phyloP scores from a whole-genome alignment of 2,329 filamentous ascomycete species.

The Apiospora aurea region DNA sequence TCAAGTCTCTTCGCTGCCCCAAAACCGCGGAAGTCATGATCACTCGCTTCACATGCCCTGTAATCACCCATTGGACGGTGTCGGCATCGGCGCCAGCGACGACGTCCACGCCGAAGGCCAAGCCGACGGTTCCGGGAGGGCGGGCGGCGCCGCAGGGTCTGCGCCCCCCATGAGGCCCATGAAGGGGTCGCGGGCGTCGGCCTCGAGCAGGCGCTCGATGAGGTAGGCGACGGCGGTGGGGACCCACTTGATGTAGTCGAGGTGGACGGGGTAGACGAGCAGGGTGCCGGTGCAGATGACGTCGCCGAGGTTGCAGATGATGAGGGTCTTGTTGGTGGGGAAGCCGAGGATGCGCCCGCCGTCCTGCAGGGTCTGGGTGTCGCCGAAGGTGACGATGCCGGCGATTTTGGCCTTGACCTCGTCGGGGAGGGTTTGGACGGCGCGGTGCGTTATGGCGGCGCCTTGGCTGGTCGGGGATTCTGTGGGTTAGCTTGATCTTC shows the following conservation, averaged over 20 bases:
- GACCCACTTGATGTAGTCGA: conserved; percentile 46
- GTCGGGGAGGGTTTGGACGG: conserved; percentile 41
- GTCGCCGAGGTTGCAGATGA: conserved; percentile 51
- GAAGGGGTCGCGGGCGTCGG: conserved; percentile 31
- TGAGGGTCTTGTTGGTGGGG: conserved; percentile 45
- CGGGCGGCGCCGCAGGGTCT: neutral
- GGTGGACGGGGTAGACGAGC: conserved; percentile 44
- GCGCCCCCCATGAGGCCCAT: neutral
- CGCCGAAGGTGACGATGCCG: conserved; percentile 48
- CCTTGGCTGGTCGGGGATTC: conserved; percentile 41
- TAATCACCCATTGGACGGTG: conserved; percentile 1
- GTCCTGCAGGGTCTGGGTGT: conserved; percentile 46
- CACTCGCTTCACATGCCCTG: neutral
- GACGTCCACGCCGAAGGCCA: neutral
- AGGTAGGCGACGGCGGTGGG: conserved; percentile 43
- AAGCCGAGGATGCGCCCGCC: conserved; percentile 45
- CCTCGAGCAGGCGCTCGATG: conserved; percentile 30
- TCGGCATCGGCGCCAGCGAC: neutral
- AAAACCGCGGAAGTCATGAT: neutral
- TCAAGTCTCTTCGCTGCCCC: neutral
- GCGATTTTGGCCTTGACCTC: conserved; percentile 40
- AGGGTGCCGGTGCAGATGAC: conserved; percentile 46
- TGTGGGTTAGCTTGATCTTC: no score
- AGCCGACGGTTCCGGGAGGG: neutral
- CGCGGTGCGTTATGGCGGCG: conserved; percentile 47